phyloP scores from a whole-genome alignment of 495 filamentous ascomycete genomes.

The Aspergillus incahuasiensis region DNA sequence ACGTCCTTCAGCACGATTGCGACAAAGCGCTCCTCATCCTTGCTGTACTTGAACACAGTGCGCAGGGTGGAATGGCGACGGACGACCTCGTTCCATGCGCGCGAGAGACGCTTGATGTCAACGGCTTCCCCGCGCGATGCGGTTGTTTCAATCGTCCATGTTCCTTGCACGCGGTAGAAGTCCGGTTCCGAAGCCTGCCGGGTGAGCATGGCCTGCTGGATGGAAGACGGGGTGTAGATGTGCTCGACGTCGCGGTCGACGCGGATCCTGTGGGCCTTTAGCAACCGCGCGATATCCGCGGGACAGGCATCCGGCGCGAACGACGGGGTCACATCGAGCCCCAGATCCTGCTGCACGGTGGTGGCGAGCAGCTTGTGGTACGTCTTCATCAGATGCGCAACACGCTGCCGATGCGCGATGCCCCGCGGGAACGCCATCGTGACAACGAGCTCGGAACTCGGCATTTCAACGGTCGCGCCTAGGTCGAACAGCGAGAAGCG shows the following conservation, averaged over 20 bases:
- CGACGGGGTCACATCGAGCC: background rate
- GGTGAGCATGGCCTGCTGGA: constrained; percentile 6
- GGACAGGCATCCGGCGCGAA: background rate
- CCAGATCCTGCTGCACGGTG: background rate
- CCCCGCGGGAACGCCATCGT: background rate
- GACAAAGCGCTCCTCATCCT: background rate
- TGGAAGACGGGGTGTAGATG: background rate
- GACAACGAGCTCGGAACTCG: constrained; percentile 2
- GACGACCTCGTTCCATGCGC: constrained; percentile 2
- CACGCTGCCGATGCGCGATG: background rate
- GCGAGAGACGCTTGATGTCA: background rate
- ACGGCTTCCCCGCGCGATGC: background rate
- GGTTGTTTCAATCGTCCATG: background rate
- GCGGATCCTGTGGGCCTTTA: background rate
- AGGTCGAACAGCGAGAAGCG: constrained; percentile 7
- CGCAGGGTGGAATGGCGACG: constrained; percentile 6
- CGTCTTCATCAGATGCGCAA: background rate
- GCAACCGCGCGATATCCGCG: background rate
- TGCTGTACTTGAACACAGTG: background rate
- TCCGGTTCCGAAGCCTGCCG: constrained; percentile 1
- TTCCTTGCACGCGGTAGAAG: constrained; percentile 2
- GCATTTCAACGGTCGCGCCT: background rate
- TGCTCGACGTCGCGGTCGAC: background rate
- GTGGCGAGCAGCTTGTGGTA: background rate
- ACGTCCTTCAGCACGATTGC: background rate